Percentiles rank a stretch among this genome's conserved stretches.
Evolutionary conservation across 2,329 filamentous ascomycete species (phyloP).

Genomic region (Pseudocercospora crystallina): DNA sequence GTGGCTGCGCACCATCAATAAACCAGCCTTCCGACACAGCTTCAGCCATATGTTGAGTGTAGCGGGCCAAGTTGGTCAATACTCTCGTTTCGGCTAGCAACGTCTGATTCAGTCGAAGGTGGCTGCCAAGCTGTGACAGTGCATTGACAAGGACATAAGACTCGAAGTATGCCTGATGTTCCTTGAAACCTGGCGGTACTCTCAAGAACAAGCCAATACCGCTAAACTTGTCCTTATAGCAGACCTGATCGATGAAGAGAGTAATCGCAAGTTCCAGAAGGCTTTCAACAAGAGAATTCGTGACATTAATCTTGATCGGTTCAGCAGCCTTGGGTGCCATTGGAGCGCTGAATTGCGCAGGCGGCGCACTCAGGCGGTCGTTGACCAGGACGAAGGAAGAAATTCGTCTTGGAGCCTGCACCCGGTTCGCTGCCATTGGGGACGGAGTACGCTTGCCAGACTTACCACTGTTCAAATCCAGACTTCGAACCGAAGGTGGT

Average conservation of each 20-base stretch:
- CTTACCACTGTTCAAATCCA: constrained; percentile 49
- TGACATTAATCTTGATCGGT: constrained; percentile 51
- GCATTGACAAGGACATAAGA: constrained; percentile 80
- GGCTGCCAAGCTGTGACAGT: constrained; percentile 67
- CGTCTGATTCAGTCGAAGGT: constrained; percentile 69
- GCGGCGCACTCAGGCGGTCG: constrained; percentile 59
- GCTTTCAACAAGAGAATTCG: constrained; percentile 71
- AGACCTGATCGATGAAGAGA: constrained; percentile 82
- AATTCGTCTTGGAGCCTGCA: constrained; percentile 69
- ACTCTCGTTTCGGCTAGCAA: constrained; percentile 77
- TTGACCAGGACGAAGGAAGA: constrained; percentile 92
- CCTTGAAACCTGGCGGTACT: constrained; percentile 86
- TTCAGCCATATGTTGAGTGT: constrained; percentile 79
- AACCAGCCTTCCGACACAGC: constrained; percentile 97
- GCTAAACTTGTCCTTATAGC: constrained; percentile 83
- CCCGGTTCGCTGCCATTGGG: constrained; percentile 39
- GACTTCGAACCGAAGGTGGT: constrained; percentile 71
- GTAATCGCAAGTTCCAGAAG: constrained; percentile 74
- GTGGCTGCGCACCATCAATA: constrained; percentile 76
- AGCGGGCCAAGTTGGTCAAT: constrained; percentile 80
- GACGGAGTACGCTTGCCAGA: constrained; percentile 43
- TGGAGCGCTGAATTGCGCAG: constrained; percentile 63
- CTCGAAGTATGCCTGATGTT: constrained; percentile 93
- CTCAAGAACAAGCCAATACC: constrained; percentile 84
- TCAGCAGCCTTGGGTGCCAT: constrained; percentile 59